Percentiles rank a stretch among this genome's conserved stretches.
Conservation (phyloP, 1,284 basidiomycete genomes). For the Bjerkandera adusta region DNA sequence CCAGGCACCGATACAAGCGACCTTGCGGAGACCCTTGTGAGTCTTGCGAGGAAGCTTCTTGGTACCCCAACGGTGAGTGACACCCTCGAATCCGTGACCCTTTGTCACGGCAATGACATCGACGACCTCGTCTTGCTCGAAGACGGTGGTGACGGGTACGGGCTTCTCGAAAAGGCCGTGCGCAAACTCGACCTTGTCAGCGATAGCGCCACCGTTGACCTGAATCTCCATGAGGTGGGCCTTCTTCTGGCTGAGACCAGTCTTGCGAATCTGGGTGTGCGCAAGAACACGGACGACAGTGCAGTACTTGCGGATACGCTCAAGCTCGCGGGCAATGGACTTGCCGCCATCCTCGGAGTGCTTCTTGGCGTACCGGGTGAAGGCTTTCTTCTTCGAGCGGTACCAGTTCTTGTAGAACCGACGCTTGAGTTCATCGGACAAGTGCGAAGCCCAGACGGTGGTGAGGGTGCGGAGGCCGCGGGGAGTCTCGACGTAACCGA, state of each 20-base stretch:
- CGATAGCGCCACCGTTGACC: conserved; percentile 95
- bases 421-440: conserved; percentile 91
- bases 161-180: conserved; percentile 98
- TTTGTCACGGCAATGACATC: conserved; percentile 99
- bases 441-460: conserved; percentile 85
- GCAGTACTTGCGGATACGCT: conserved; percentile 99
- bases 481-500: conserved; percentile 99
- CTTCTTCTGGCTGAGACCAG: conserved; percentile 98
- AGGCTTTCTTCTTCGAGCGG: conserved; percentile 99
- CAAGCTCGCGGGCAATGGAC: conserved; percentile 92
- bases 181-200: conserved; percentile 98
- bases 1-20: conserved; percentile 99
- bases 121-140: conserved; percentile 96
- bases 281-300: conserved; percentile 99
- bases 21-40: conserved; percentile 99
- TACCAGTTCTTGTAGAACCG: conserved; percentile 99
- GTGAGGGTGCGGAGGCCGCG: conserved; percentile 90
- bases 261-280: conserved; percentile 98
- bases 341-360: conserved; percentile 95
- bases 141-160: conserved; percentile 82
- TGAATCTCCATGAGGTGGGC: conserved; percentile 99
- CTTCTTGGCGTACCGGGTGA: conserved; percentile 99
- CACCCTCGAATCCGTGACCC: conserved; percentile 99
- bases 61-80: conserved; percentile 98
- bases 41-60: conserved; percentile 99